Evolutionary conservation across 1,284 basidiomycete species (phyloP), one percentile per base, ranked within the genome.

Genomic region (Fomitiporia mediterranea): DNA sequence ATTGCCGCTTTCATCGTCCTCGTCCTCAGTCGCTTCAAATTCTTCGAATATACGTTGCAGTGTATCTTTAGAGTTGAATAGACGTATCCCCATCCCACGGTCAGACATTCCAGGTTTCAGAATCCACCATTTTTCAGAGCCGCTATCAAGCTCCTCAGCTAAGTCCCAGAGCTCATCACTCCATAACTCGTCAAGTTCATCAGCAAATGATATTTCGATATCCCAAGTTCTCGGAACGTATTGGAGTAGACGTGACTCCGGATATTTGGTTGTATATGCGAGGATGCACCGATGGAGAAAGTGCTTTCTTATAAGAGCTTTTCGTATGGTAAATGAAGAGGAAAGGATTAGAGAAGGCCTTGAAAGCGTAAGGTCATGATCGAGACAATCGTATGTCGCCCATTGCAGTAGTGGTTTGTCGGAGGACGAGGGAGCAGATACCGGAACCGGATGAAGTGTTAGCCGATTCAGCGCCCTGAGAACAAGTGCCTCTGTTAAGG

Each of bases 51-150:
- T 97, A 1, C 70, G 67, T 59, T 82, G 77, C 58, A 99, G 73
- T 35, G 82, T 75, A 8, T 86, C 82, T 67, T 89, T 86, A 48
- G 80, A 87, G 53, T 89, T 83, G 70, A 99, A 98, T 51, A 99
- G 74, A 37, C 95, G 75, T 61, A 99, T 96, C 0, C 96, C 97
- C 76, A 94, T 91, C 3, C 94, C 97, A 53, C 94, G 81, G 74
- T 99, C 96, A 1, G 95, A 89, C 89, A 99, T 97, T 9, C 94
- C 94, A 37, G 97, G 95, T 72, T 99, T 99, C 53, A 99, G 71
- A 56, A 98, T 95, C 79, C 86, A 98, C 94, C 94, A 94, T 59
- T 74, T 82, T 5, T 70, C 63, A 6, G 67, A 68, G 1, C 62
- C 65, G 23, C 72, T 68, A 27, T 83, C 78, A 32, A 98, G 76